These are phyloP conservation scores for Pythium rishiriense DNA, from an alignment of 352 stramenopile species.

Conservation along the genomic window DNA sequence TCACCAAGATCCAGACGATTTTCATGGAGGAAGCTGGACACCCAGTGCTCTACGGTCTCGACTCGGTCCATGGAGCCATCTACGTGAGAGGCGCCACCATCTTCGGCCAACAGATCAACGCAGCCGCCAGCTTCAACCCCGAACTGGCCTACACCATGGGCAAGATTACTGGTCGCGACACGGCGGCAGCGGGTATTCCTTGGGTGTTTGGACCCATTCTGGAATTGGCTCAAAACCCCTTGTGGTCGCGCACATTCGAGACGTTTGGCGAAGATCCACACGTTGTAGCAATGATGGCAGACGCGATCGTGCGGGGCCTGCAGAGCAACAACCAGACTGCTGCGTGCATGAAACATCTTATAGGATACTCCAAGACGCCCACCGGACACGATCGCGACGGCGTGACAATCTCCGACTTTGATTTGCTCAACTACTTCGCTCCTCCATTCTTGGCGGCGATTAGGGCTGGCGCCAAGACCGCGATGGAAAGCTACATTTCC, in stretches of 20 bases:
- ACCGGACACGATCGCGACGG: conserved; percentile 80
- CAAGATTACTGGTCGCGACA: conserved; percentile 80
- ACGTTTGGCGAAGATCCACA: conserved; percentile 94
- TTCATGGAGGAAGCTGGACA: conserved; percentile 54
- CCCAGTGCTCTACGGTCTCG: conserved; percentile 86
- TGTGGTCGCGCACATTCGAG: conserved; percentile 91
- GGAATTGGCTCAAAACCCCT: conserved; percentile 83
- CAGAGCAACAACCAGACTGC: conserved; percentile 66
- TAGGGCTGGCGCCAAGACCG: conserved; percentile 73
- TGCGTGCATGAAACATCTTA: conserved; percentile 91
- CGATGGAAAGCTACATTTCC: conserved; percentile 95
- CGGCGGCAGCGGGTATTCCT: conserved; percentile 78
- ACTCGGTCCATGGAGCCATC: conserved; percentile 91
- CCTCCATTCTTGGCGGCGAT: conserved; percentile 85
- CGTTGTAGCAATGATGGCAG: conserved; percentile 78
- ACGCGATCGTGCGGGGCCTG: conserved; percentile 77
- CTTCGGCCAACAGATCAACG: conserved; percentile 89
- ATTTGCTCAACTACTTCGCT: conserved; percentile 85
- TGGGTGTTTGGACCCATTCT: conserved; percentile 92
- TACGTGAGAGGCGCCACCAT: conserved; percentile 82
- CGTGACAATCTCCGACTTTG: conserved; percentile 74
- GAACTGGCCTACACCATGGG: conserved; percentile 70
- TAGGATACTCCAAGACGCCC: conserved; percentile 84
- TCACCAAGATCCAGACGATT: conserved; percentile 80
- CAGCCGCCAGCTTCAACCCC: conserved; percentile 87